Conservation (phyloP, 2,329 filamentous ascomycete species). For the Trichothecium sympodiale region DNA sequence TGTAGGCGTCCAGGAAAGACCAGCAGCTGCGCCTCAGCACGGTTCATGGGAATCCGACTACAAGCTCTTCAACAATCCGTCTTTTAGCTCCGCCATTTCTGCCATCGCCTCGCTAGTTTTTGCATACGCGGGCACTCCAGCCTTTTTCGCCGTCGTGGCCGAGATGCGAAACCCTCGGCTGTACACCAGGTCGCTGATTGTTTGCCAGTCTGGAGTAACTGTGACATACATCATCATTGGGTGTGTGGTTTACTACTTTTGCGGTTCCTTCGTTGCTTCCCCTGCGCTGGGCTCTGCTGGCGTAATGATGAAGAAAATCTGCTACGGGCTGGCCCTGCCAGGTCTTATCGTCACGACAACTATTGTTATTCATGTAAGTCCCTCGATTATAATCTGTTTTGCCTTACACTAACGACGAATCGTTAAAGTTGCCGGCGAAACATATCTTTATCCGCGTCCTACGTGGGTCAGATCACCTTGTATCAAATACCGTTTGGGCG, state of each 20-base stretch:
- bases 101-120: conserved; percentile 22
- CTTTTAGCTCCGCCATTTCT: conserved; percentile 17
- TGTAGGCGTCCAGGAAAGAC: conserved; percentile 17
- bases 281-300: conserved; percentile 36
- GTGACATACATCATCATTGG: conserved; percentile 19
- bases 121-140: conserved; percentile 23
- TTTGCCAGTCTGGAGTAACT: conserved; percentile 16
- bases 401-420: no score
- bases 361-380: conserved; percentile 16
- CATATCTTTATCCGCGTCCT: conserved; percentile 16
- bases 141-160: conserved; percentile 19
- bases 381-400: conserved; percentile 13
- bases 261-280: conserved; percentile 32
- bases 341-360: conserved; percentile 16
- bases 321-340: conserved; percentile 27
- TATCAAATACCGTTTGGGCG: conserved; percentile 16
- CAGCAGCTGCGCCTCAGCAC: conserved; percentile 11
- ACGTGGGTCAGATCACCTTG: conserved; percentile 17
- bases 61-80: conserved; percentile 16
- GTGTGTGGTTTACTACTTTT: conserved; percentile 32
- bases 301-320: conserved; percentile 26
- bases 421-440: conserved; percentile 13
- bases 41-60: conserved; percentile 15
- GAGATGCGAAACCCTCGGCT: conserved; percentile 20
- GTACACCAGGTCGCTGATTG: conserved; percentile 15